Conservation (phyloP, 1,284 basidiomycete species). For the Peniophora sp. region DNA sequence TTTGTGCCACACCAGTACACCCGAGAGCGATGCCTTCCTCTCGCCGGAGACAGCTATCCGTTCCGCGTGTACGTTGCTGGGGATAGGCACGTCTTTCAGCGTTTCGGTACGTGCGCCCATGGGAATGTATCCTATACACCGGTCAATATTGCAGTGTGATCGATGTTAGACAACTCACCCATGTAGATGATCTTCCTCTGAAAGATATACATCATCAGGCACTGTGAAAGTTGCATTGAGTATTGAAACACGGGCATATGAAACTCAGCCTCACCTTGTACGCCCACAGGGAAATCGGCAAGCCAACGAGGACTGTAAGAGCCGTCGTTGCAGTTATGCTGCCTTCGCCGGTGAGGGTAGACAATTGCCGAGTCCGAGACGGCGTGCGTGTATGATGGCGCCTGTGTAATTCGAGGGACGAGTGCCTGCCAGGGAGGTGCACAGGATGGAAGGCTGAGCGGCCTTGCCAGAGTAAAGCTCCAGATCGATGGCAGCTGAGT, state of each 20-base stretch:
- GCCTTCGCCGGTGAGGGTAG: conserved; percentile 4
- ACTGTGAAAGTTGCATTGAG: conserved; percentile 20
- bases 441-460: too few relatives aligned
- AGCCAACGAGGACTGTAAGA: conserved; percentile 25
- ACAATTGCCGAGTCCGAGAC: too few relatives aligned
- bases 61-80: conserved; percentile 18
- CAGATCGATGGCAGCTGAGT: too few relatives aligned
- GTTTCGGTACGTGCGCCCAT: conserved; percentile 31
- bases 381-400: too few relatives aligned
- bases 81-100: conserved; percentile 18
- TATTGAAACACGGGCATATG: neutral
- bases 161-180: conserved; percentile 21
- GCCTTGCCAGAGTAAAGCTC: too few relatives aligned
- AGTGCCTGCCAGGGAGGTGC: too few relatives aligned
- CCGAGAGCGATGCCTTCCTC: conserved; percentile 16
- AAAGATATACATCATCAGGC: conserved; percentile 39
- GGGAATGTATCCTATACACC: conserved; percentile 32
- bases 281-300: conserved; percentile 33
- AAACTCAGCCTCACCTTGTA: conserved; percentile 30
- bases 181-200: conserved; percentile 47
- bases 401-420: too few relatives aligned
- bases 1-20: conserved; percentile 17
- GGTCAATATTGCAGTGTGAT: neutral
- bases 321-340: conserved; percentile 22
- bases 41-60: conserved; percentile 21